These are phyloP conservation scores for Pythium aphanidermatum DNA, from an alignment of 352 stramenopile species.

Conservation along the genomic window DNA sequence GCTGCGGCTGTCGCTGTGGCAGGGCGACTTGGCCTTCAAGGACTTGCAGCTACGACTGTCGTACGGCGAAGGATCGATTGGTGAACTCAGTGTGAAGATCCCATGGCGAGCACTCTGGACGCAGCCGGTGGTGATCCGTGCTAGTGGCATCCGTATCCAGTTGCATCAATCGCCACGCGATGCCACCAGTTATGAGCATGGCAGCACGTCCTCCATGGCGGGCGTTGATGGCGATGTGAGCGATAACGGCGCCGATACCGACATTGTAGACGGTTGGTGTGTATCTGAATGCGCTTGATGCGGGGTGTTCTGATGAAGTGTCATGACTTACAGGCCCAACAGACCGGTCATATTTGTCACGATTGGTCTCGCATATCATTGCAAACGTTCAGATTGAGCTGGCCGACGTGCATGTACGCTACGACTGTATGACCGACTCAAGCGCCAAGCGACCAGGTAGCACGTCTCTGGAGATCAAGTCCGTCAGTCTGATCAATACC, in stretches of 20 bases:
- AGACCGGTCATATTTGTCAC: slow-evolving; percentile 78
- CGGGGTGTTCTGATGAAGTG: background rate
- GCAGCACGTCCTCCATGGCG: slow-evolving; percentile 5
- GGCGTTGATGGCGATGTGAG: slow-evolving; percentile 14
- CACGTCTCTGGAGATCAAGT: slow-evolving; percentile 56
- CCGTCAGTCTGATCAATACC: slow-evolving; percentile 67
- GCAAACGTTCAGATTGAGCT: slow-evolving; percentile 85
- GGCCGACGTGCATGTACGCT: slow-evolving; percentile 73
- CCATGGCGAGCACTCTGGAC: slow-evolving; percentile 82
- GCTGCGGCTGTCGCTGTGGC: slow-evolving; percentile 80
- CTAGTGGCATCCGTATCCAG: slow-evolving; percentile 60
- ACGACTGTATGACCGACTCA: slow-evolving; percentile 67
- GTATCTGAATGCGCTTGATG: background rate
- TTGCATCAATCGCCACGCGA: slow-evolving; percentile 50
- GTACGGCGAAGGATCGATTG: slow-evolving; percentile 74
- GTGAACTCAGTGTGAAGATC: slow-evolving; percentile 76
- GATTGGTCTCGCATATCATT: slow-evolving; percentile 79
- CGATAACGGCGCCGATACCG: slow-evolving; percentile 14
- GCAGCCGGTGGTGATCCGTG: slow-evolving; percentile 74
- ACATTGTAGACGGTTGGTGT: slow-evolving; percentile 7
- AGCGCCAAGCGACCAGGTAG: slow-evolving; percentile 57
- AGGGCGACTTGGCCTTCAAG: slow-evolving; percentile 79
- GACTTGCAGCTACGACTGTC: slow-evolving; percentile 73
- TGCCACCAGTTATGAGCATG: background rate
- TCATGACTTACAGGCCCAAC: slow-evolving; percentile 12